Percentiles rank a stretch among this genome's conserved stretches.
Evolutionary conservation across 495 filamentous ascomycete species (phyloP).

Genomic region (Penicillium simplicissimum): DNA sequence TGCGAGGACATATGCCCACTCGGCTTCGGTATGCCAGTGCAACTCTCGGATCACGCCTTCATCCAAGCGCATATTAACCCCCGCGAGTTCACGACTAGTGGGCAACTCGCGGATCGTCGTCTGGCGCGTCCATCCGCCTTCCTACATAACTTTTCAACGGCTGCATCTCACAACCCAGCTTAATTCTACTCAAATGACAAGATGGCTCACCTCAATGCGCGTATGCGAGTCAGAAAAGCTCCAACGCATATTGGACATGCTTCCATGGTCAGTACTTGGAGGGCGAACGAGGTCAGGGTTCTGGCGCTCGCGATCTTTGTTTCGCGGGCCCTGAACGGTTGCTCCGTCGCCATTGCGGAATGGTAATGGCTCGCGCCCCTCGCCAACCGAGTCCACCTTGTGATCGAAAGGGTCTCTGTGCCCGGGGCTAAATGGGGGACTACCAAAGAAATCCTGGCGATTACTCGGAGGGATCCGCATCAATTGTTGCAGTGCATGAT

Average conservation of each 20-base stretch:
- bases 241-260: conserved; percentile 64
- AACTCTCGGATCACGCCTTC: conserved; percentile 69
- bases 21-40: conserved; percentile 73
- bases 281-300: conserved; percentile 65
- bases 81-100: conserved; percentile 60
- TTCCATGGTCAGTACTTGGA: conserved; percentile 64
- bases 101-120: conserved; percentile 62
- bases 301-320: conserved; percentile 60
- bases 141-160: conserved; percentile 35
- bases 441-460: conserved; percentile 7
- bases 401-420: conserved; percentile 49
- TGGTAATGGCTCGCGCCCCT: conserved; percentile 60
- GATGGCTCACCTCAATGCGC: conserved; percentile 55
- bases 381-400: conserved; percentile 58
- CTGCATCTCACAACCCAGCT: not conserved
- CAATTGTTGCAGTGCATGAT: conserved; percentile 15
- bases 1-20: conserved; percentile 38
- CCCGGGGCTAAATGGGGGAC: conserved; percentile 37
- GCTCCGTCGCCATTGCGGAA: conserved; percentile 65
- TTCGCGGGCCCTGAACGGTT: conserved; percentile 64
- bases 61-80: conserved; percentile 69
- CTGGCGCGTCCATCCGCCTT: conserved; percentile 69
- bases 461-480: conserved; percentile 11
- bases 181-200: not conserved
- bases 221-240: conserved; percentile 68